Conservation (phyloP, 805 yeast genomes). For the Brettanomyces bruxellensis region DNA sequence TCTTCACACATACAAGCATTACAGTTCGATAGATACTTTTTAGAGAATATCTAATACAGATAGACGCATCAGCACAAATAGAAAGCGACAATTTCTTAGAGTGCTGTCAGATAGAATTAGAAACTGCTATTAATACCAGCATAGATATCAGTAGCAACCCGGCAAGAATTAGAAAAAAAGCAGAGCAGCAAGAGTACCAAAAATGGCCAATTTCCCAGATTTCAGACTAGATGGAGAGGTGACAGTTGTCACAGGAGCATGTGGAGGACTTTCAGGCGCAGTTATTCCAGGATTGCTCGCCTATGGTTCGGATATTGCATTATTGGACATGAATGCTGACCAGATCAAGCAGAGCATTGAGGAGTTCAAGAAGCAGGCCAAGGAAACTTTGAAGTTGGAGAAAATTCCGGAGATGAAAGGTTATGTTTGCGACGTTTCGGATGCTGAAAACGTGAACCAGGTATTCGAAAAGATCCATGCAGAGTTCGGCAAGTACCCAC, state of each 20-base stretch:
- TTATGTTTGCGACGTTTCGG: slow-evolving; percentile 70
- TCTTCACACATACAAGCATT: too few relatives aligned
- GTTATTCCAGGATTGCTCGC: slow-evolving; percentile 59
- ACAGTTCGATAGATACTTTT: too few relatives aligned
- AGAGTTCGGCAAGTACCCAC: slow-evolving; percentile 53
- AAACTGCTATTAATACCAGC: too few relatives aligned
- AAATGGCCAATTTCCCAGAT: slow-evolving; percentile 36
- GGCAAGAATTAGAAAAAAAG: too few relatives aligned
- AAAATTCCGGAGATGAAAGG: slow-evolving; percentile 37
- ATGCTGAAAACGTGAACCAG: slow-evolving; percentile 47
- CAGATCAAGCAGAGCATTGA: slow-evolving; percentile 48
- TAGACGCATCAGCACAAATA: too few relatives aligned
- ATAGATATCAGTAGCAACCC: too few relatives aligned
- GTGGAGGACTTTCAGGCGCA: slow-evolving; percentile 67
- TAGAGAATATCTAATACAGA: too few relatives aligned
- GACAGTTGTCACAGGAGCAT: slow-evolving; percentile 73
- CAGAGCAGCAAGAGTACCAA: too few relatives aligned
- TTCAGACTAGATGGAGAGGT: slow-evolving; percentile 64
- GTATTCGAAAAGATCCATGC: slow-evolving; percentile 45
- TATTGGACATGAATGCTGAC: slow-evolving; percentile 58
- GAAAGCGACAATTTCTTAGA: too few relatives aligned
- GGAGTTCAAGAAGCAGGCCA: slow-evolving; percentile 27
- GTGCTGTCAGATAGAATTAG: too few relatives aligned
- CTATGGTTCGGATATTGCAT: slow-evolving; percentile 70
- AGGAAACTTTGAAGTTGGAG: slow-evolving; percentile 17